Conservation (phyloP, 2,329 filamentous ascomycete species). For the Pseudogymnoascus sp. region DNA sequence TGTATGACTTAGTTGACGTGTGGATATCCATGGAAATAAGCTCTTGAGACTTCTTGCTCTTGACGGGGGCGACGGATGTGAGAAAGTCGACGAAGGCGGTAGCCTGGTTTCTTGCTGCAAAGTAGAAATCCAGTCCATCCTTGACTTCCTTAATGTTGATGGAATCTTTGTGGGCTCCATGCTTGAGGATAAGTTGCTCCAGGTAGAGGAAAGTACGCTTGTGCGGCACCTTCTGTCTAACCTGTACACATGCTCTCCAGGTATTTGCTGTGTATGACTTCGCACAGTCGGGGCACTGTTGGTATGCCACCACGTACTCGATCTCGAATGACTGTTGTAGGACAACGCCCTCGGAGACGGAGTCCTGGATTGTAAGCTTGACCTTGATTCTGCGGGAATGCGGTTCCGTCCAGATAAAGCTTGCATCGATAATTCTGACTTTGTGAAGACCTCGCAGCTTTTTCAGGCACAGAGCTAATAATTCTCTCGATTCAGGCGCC, state of each 20-base stretch:
- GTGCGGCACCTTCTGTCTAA: slow-evolving; percentile 92
- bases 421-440: slow-evolving; percentile 89
- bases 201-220: slow-evolving; percentile 79
- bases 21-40: slow-evolving; percentile 91
- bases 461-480: slow-evolving; percentile 83
- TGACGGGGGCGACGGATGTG: slow-evolving; percentile 69
- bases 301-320: slow-evolving; percentile 78
- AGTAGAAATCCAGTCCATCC: slow-evolving; percentile 95
- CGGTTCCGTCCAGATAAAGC: slow-evolving; percentile 97
- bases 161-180: slow-evolving; percentile 81
- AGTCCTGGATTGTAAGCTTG: slow-evolving; percentile 84
- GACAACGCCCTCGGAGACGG: slow-evolving; percentile 53
- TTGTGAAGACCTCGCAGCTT: slow-evolving; percentile 80
- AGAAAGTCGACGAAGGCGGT: slow-evolving; percentile 90
- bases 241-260: slow-evolving; percentile 88
- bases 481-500: slow-evolving; percentile 77
- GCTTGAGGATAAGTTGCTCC: slow-evolving; percentile 93
- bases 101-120: slow-evolving; percentile 78
- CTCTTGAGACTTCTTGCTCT: slow-evolving; percentile 78
- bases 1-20: slow-evolving; percentile 84
- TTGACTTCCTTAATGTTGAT: slow-evolving; percentile 98
- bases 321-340: slow-evolving; percentile 95
- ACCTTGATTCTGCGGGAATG: slow-evolving; percentile 88
- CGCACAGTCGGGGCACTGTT: slow-evolving; percentile 89
- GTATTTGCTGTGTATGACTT: slow-evolving; percentile 97